A percentile compares a stretch with the other conserved stretches of the same genome.
phyloP scores from a whole-genome alignment of 2,329 filamentous ascomycete genomes.

The Xylaria sp. region DNA sequence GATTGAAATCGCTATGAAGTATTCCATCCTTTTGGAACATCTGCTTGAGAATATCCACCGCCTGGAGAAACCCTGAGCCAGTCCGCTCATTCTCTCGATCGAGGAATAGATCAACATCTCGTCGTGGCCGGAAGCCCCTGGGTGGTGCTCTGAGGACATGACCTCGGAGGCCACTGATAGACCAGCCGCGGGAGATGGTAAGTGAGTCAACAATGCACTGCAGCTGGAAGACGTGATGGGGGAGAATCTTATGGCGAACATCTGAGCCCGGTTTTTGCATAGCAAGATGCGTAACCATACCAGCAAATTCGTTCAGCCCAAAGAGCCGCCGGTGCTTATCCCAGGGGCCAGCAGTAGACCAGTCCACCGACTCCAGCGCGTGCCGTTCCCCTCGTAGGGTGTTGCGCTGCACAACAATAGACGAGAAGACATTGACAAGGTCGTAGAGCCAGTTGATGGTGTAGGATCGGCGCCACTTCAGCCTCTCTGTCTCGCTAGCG shows the following conservation, averaged over 20 bases:
- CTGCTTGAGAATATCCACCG: slow-evolving; percentile 48
- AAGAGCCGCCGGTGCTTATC: slow-evolving; percentile 54
- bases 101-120: slow-evolving; percentile 58
- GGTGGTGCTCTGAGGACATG: slow-evolving; percentile 53
- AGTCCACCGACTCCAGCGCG: slow-evolving; percentile 54
- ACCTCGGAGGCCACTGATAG: slow-evolving; percentile 46
- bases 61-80: slow-evolving; percentile 49
- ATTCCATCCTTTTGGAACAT: slow-evolving; percentile 47
- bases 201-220: slow-evolving; percentile 63
- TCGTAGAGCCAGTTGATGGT: slow-evolving; percentile 65
- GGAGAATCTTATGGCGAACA: slow-evolving; percentile 55
- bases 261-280: slow-evolving; percentile 57
- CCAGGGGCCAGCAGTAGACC: slow-evolving; percentile 55
- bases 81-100: slow-evolving; percentile 50
- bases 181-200: slow-evolving; percentile 58
- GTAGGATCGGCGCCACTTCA: slow-evolving; percentile 60
- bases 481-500: slow-evolving; percentile 53
- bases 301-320: slow-evolving; percentile 60
- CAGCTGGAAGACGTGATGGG: slow-evolving; percentile 61
- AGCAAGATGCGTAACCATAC: slow-evolving; percentile 56
- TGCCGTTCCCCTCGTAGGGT: slow-evolving; percentile 51
- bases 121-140: slow-evolving; percentile 50
- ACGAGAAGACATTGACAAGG: slow-evolving; percentile 59
- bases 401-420: slow-evolving; percentile 54
- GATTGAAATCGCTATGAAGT: slow-evolving; percentile 25